Conservation (phyloP, 208 protist genomes). For the Trypanosoma platydactyli region DNA sequence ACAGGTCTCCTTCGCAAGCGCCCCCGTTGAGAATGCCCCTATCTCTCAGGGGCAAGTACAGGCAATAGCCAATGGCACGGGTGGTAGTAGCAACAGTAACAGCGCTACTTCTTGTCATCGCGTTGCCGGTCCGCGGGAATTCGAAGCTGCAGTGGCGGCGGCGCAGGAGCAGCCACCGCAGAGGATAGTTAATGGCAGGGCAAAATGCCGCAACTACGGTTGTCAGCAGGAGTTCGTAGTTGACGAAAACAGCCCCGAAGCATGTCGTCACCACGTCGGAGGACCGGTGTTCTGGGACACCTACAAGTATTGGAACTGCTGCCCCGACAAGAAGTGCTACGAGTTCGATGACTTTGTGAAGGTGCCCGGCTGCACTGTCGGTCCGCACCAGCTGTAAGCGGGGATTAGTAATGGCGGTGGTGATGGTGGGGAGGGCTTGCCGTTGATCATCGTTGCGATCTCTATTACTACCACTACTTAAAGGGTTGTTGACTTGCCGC, state of each 20-base stretch:
- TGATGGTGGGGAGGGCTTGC: too few species aligned
- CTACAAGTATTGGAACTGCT: slow-evolving; percentile 91
- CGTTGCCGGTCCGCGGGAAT: slow-evolving; percentile 70
- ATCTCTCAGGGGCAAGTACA: slow-evolving; percentile 40
- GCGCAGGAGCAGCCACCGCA: slow-evolving; percentile 39
- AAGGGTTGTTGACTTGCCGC: slow-evolving; percentile 5
- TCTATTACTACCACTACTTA: too few species aligned
- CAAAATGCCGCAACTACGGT: slow-evolving; percentile 78
- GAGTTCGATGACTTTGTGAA: slow-evolving; percentile 91
- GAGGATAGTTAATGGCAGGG: slow-evolving; percentile 72
- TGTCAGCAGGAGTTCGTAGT: slow-evolving; percentile 81
- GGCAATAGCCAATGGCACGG: background rate
- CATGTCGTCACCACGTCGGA: slow-evolving; percentile 69
- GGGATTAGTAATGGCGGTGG: too few species aligned
- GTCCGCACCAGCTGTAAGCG: slow-evolving; percentile 71
- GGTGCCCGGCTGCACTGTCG: slow-evolving; percentile 70
- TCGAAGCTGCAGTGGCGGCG: slow-evolving; percentile 59
- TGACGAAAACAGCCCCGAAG: slow-evolving; percentile 55
- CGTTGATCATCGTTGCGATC: too few species aligned
- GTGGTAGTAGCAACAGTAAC: too few species aligned
- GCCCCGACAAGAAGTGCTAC: slow-evolving; percentile 71
- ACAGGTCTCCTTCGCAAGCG: slow-evolving; percentile 45
- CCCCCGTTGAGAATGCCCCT: slow-evolving; percentile 47
- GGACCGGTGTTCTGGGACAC: slow-evolving; percentile 89
- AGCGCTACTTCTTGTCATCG: slow-evolving; percentile 1